Conservation (phyloP, 176 grass and related monocot species). For the Thalia dealbata region DNA sequence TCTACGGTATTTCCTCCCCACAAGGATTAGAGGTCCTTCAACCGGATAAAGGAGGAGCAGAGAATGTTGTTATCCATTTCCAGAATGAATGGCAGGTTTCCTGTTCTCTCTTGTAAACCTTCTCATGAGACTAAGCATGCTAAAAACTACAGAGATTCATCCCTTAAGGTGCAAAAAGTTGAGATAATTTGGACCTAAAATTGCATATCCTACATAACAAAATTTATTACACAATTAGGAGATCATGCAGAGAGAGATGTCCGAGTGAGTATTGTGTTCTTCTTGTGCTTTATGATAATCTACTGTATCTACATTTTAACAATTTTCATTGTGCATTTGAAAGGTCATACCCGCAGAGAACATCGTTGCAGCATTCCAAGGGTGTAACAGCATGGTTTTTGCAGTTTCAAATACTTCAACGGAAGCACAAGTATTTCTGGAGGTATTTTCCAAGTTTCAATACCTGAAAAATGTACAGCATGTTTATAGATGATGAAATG, state of each 20-base stretch:
- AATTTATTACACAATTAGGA: neutral
- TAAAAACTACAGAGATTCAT: neutral
- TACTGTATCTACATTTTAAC: neutral
- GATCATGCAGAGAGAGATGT: neutral
- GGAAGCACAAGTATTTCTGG: conserved; percentile 86
- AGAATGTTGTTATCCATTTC: conserved; percentile 63
- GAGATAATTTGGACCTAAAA: neutral
- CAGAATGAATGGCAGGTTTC: conserved; percentile 69
- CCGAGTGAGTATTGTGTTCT: too few relatives aligned
- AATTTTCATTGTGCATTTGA: conserved; percentile 15
- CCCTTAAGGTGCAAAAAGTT: neutral
- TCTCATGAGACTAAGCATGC: neutral
- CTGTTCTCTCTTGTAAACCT: neutral
- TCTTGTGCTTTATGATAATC: neutral
- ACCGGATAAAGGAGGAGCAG: conserved; percentile 36
- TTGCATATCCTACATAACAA: neutral
- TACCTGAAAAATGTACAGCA: conserved; percentile 8
- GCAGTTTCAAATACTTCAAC: conserved; percentile 76
- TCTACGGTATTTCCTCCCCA: conserved; percentile 63
- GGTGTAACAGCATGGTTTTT: conserved; percentile 49
- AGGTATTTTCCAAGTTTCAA: conserved; percentile 34
- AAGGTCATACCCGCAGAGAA: conserved; percentile 98
- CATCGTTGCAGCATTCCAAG: conserved; percentile 81
- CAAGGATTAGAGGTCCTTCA: conserved; percentile 47
- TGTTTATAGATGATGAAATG: neutral